Evolutionary conservation across 169 alveolate species (phyloP).

Genomic region (Eimeria falciformis): DNA sequence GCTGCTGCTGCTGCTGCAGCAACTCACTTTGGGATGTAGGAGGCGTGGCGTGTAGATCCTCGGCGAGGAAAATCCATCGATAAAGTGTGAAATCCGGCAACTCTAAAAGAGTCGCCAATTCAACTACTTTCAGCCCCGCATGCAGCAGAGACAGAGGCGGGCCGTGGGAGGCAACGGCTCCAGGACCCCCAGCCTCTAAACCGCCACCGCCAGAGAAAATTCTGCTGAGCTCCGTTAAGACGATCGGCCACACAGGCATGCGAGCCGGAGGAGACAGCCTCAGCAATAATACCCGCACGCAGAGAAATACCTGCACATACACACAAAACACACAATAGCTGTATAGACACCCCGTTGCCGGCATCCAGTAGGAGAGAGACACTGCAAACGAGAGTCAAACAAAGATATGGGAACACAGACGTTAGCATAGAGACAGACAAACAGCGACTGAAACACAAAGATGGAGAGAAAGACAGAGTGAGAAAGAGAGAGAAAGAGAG

Average conservation of each 20-base stretch:
- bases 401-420: too few species aligned
- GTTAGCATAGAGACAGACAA: too few species aligned
- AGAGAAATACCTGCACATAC: constrained; percentile 78
- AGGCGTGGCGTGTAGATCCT: constrained; percentile 6
- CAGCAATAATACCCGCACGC: constrained; percentile 81
- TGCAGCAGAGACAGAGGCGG: constrained; percentile 68
- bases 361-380: too few species aligned
- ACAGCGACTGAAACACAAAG: not conserved
- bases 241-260: constrained; percentile 85
- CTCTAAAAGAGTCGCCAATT: constrained; percentile 81
- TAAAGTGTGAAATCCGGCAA: constrained; percentile 84
- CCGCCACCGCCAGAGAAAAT: constrained; percentile 75
- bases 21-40: not conserved
- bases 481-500: too few species aligned
- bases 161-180: constrained; percentile 9
- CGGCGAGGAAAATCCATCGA: constrained; percentile 83
- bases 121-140: constrained; percentile 82
- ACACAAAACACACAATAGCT: too few species aligned
- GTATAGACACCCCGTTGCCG: too few species aligned
- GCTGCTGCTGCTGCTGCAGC: constrained; percentile 6
- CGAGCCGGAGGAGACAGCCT: constrained; percentile 76
- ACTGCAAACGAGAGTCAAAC: too few species aligned
- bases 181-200: not conserved
- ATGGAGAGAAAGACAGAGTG: not conserved
- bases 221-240: constrained; percentile 81